These are phyloP conservation scores for Xylariaceae sp. DNA, from an alignment of 2,329 filamentous ascomycete species.

Conservation along the genomic window DNA sequence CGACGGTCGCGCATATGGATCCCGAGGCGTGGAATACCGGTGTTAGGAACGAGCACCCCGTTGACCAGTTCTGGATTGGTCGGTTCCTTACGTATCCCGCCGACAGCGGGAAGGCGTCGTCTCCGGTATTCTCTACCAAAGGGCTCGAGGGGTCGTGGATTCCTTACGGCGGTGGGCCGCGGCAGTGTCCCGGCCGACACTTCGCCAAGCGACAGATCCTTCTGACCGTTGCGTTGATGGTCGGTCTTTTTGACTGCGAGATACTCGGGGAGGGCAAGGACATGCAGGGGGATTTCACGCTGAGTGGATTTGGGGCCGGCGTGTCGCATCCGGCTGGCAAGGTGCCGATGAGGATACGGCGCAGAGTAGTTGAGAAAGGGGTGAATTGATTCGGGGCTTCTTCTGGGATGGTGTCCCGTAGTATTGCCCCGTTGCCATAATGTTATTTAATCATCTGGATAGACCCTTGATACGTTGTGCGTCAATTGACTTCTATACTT, in stretches of 20 bases:
- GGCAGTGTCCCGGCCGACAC: too few relatives aligned
- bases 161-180: conserved; percentile 29
- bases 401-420: too few relatives aligned
- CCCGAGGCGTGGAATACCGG: conserved; percentile 24
- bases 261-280: conserved; percentile 22
- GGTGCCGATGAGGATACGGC: conserved; percentile 24
- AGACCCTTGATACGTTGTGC: too few relatives aligned
- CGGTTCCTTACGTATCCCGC: conserved; percentile 21
- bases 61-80: conserved; percentile 29
- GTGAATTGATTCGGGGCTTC: neutral
- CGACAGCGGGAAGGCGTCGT: conserved; percentile 1
- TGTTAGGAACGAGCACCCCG: conserved; percentile 23
- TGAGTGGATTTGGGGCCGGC: conserved; percentile 28
- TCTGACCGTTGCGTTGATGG: conserved; percentile 19
- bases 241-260: conserved; percentile 28
- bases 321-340: conserved; percentile 26
- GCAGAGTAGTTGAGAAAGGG: conserved; percentile 1
- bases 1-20: conserved; percentile 33
- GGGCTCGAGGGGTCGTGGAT: conserved; percentile 31
- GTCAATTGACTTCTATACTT: neutral
- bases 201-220: conserved; percentile 26
- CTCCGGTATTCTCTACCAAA: conserved; percentile 27
- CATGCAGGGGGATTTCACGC: conserved; percentile 26
- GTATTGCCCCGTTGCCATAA: neutral
- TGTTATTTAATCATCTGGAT: neutral